These are phyloP conservation scores for Xylaria sp. DNA, from an alignment of 2,329 filamentous ascomycete genomes.

Conservation along the genomic window DNA sequence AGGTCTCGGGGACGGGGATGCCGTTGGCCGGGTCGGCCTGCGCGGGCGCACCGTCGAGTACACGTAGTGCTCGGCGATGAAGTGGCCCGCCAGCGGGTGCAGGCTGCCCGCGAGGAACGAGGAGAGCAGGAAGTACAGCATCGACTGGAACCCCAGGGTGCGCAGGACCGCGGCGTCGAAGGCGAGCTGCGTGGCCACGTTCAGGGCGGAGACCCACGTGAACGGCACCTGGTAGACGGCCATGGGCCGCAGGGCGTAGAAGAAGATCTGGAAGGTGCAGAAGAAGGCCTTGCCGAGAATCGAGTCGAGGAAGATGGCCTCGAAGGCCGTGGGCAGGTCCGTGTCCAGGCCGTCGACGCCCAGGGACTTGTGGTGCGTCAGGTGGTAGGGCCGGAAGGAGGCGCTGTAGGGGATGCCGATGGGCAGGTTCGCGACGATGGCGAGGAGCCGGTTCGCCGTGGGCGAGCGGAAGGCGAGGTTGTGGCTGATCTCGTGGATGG, in stretches of 20 bases:
- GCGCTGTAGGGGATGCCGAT: conserved; percentile 97
- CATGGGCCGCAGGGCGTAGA: conserved; percentile 97
- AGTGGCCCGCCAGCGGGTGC: conserved; percentile 94
- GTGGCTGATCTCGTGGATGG: conserved; percentile 98
- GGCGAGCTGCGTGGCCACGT: conserved; percentile 74
- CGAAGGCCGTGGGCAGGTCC: conserved; percentile 88
- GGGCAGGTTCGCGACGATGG: conserved; percentile 92
- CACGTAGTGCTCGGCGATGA: conserved; percentile 97
- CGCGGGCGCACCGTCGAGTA: conserved; percentile 66
- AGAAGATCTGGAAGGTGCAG: conserved; percentile 98
- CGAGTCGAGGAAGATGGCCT: conserved; percentile 92
- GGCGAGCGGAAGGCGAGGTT: conserved; percentile 90
- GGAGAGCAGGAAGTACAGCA: conserved; percentile 85
- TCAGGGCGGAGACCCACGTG: conserved; percentile 82
- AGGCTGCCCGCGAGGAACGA: conserved; percentile 93
- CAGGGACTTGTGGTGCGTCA: conserved; percentile 98
- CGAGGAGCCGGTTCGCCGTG: conserved; percentile 80
- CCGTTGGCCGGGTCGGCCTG: conserved; percentile 63
- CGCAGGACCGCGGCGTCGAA: conserved; percentile 77
- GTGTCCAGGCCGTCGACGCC: conserved; percentile 96
- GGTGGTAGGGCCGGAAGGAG: conserved; percentile 94
- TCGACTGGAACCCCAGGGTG: conserved; percentile 64
- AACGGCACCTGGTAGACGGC: conserved; percentile 89
- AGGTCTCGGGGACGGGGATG: conserved; percentile 85
- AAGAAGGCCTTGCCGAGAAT: conserved; percentile 98